These are phyloP conservation scores for Cyberlindnera petersonii DNA, from an alignment of 805 yeast species.

Conservation along the genomic window DNA sequence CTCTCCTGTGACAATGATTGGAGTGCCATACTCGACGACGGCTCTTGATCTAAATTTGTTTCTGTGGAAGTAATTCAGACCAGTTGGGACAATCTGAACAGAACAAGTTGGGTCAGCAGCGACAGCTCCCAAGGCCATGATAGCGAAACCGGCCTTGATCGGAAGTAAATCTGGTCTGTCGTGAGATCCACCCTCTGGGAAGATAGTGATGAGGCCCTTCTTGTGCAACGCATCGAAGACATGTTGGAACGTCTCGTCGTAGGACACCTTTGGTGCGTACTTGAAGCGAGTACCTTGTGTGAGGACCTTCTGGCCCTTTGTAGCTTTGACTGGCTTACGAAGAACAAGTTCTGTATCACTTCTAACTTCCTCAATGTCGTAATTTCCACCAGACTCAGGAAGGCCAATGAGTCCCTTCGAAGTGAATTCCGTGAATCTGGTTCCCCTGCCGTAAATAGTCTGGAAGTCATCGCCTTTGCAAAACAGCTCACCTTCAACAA, in stretches of 20 bases:
- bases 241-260: slow-evolving; percentile 69
- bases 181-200: slow-evolving; percentile 98
- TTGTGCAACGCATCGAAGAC: slow-evolving; percentile 79
- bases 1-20: slow-evolving; percentile 60
- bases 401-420: slow-evolving; percentile 66
- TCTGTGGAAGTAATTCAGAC: slow-evolving; percentile 93
- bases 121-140: slow-evolving; percentile 95
- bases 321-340: slow-evolving; percentile 62
- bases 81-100: slow-evolving; percentile 88
- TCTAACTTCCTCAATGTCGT: slow-evolving; percentile 60
- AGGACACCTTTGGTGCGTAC: slow-evolving; percentile 78
- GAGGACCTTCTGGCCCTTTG: slow-evolving; percentile 44
- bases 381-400: slow-evolving; percentile 73
- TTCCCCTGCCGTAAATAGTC: slow-evolving; percentile 56
- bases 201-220: slow-evolving; percentile 82
- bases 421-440: slow-evolving; percentile 59
- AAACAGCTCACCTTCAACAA: slow-evolving; percentile 65
- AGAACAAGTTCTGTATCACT: slow-evolving; percentile 70
- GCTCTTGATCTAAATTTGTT: slow-evolving; percentile 93
- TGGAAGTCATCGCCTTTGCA: slow-evolving; percentile 47
- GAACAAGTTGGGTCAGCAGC: slow-evolving; percentile 69
- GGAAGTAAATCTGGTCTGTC: slow-evolving; percentile 90
- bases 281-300: slow-evolving; percentile 60
- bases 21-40: slow-evolving; percentile 88
- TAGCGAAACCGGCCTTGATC: slow-evolving; percentile 93